Evolutionary conservation across 176 grass and related monocot genomes (phyloP).

Genomic region (Phragmites australis): DNA sequence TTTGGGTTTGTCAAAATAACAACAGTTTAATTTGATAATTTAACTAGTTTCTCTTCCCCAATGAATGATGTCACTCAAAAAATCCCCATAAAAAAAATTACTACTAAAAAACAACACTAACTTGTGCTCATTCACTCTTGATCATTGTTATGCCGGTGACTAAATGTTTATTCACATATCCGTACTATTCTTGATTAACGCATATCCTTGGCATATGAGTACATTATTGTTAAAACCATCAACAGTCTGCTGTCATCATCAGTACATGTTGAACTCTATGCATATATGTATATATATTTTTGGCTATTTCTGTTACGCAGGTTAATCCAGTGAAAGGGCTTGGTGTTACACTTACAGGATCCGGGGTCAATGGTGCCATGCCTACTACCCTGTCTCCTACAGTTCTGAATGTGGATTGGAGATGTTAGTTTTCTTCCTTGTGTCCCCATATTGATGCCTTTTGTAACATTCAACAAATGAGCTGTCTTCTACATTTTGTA

Average conservation of each 20-base stretch:
- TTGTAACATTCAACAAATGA: slow-evolving; percentile 22
- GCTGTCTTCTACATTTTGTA: slow-evolving; percentile 41
- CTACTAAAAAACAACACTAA: neutral
- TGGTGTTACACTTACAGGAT: slow-evolving; percentile 61
- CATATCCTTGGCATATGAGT: slow-evolving; percentile 2
- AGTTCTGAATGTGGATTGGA: slow-evolving; percentile 81
- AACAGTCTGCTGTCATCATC: neutral
- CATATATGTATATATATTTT: neutral
- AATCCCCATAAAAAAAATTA: neutral
- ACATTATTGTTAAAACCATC: neutral
- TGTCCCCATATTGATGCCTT: slow-evolving; percentile 19
- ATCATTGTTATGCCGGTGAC: neutral
- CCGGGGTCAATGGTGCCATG: slow-evolving; percentile 51
- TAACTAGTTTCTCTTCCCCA: neutral
- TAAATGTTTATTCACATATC: neutral
- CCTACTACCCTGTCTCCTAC: slow-evolving; percentile 90
- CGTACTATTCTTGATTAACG: neutral
- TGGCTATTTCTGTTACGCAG: slow-evolving; percentile 39
- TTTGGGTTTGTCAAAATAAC: slow-evolving; percentile 2
- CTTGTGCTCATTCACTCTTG: neutral
- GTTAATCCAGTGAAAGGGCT: slow-evolving; percentile 78
- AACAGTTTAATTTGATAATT: neutral
- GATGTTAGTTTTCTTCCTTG: slow-evolving; percentile 58
- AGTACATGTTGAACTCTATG: slow-evolving; percentile 7
- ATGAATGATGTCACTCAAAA: neutral